Base-by-base conservation (phyloP, 495 filamentous ascomycete species). In the Cairneyella variabilis region DNA sequence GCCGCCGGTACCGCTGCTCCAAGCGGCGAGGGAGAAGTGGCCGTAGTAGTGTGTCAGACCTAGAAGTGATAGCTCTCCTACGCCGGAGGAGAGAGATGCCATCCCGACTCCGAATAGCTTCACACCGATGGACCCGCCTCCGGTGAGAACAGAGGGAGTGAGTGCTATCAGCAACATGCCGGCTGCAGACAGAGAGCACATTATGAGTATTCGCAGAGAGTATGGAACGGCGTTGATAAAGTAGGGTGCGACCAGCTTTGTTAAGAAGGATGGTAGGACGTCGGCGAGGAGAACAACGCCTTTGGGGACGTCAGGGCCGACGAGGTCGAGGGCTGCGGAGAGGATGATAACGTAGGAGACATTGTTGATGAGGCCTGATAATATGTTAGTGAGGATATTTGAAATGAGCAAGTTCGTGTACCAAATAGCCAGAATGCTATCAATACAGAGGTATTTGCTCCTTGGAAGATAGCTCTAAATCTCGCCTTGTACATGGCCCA, bases 341-440 rank as follows among this genome's bases (percentile, higher is more conserved):
- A 98, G 83, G 67, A 98, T 89, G 66, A 98, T 86, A 27, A 98
- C 91, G 66, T 97, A 98, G 69, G 96, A 87, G 64, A 98, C 87
- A 72, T 97, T 97, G 70, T 98, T 98, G 66, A 98, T 89, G 5
- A 96, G 75, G 48, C 93, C 92, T 97, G 55, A 25, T 17, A 48
- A 43, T 66, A 28, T 59, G 34, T 28, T 32, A 7, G 28, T 6
- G 28, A 32, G 28, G 28, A 32, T 14, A 32, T 32, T 7, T 32
- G 28, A n/a, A n/a, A n/a, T n/a, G n/a, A n/a, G n/a, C n/a, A n/a
- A n/a, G n/a, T n/a, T n/a, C n/a, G n/a, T n/a, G 63, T 72, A 96
- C 91, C 91, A 63, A 95, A 95, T 9, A 96, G 76, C 90, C 89
- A 96, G 61, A 98, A 98, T 28, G 93, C 89, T 39, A 82, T 53